Evolutionary conservation across 345 rosid species (phyloP).

Genomic region (thale cress (Arabidopsis thaliana)): TAIR10.1 NC_003074.8:22036501-22037000

Average conservation of each 20-base stretch:
- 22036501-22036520: constrained; percentile 18
- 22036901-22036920: constrained; percentile 2
- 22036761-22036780: constrained; percentile 91
- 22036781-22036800: constrained; percentile 95
- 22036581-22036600: constrained; percentile 99
- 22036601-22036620: constrained; percentile 98
- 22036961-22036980: constrained; percentile 13
- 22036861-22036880: constrained; percentile 56
- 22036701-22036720: constrained; percentile 6
- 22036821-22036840: constrained; percentile 71
- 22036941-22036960: constrained; percentile 10
- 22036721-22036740: constrained; percentile 14
- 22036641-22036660: constrained; percentile 96
- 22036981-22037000: constrained; percentile 8
- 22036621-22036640: constrained; percentile 97
- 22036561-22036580: constrained; percentile 98
- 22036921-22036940: constrained; percentile 6
- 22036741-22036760: constrained; percentile 78
- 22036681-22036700: not conserved
- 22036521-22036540: not conserved
- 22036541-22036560: constrained; percentile 79
- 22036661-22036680: constrained; percentile 71
- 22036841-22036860: constrained; percentile 80
- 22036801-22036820: constrained; percentile 91
- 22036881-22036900: constrained; percentile 28